Evolutionary conservation across 805 yeast species (phyloP), one percentile per base, ranked within the genome.

Genomic region (Debaryomyces maramus): DNA sequence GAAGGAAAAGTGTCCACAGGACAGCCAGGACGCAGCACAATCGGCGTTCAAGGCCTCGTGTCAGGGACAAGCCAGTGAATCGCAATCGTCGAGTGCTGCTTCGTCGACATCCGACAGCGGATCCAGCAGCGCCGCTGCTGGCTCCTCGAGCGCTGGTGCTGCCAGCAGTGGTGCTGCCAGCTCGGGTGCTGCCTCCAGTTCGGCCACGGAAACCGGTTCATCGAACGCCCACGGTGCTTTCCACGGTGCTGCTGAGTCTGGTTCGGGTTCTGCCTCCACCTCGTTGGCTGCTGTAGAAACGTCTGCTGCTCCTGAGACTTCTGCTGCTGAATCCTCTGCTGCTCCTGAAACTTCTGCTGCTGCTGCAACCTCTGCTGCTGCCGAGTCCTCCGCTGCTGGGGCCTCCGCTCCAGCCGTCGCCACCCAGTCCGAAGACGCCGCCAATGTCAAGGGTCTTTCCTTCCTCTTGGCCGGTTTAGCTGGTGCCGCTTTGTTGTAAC

Each of bases 1-100:
- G 65, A 66, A 74, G 41, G 58, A 71, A 43, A 75, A 70, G 45
- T 89, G 97, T 71, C 90, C 95, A 51, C 63, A 72, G 53, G 84
- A 74, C 47, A 63, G 70, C 32, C 71, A 80, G 28, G 77, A 65
- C 36, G 58, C 70, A 39, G 97, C 96, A 45, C 68, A 67, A 53
- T 45, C 72, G 22, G 74, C 81, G 15, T 85, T 87, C 61, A 57
- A 76, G 56, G 47, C 61, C 43, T 53, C 79, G 15, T 85, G 90
- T 65, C 43, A 60, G 8, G 73, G 68, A 45, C 72, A 66, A 49
- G 71, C 74, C 43, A 52, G 50, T 19, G 55, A 53, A 16, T 35
- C 55, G 28, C 38, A 60, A 10, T 40, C 55, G 17, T 41, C 67
- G 6, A 42, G 65, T 6, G 47, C 73, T 11, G 46, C 69, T 9